Evolutionary conservation across 2,329 filamentous ascomycete species (phyloP).

Genomic region (Fusarium gaditjirri): DNA sequence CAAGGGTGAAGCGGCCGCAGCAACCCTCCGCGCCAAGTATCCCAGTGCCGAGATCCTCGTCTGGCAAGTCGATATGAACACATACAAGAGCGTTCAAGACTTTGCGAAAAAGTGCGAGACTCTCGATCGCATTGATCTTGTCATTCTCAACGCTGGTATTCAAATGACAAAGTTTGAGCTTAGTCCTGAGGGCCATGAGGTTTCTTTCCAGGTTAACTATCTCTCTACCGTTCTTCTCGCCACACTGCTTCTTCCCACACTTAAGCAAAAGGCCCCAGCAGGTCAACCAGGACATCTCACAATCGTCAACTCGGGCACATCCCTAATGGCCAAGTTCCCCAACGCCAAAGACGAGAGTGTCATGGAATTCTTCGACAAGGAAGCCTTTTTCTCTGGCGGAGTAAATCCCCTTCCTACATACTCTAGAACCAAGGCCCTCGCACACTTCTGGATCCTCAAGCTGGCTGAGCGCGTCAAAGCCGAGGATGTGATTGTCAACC

Average conservation of each 20-base stretch:
- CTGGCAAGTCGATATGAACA: constrained; percentile 61
- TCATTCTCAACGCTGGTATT: constrained; percentile 58
- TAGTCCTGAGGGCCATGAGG: constrained; percentile 52
- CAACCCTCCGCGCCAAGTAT: constrained; percentile 13
- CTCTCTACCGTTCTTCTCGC: constrained; percentile 50
- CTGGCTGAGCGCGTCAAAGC: constrained; percentile 51
- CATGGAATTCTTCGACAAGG: constrained; percentile 47
- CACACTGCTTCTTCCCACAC: constrained; percentile 47
- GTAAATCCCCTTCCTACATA: constrained; percentile 36
- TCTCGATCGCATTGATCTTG: constrained; percentile 55
- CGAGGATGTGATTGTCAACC: constrained; percentile 57
- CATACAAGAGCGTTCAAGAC: constrained; percentile 55
- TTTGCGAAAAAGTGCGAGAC: constrained; percentile 53
- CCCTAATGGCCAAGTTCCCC: constrained; percentile 39
- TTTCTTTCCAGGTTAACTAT: constrained; percentile 54
- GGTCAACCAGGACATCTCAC: constrained; percentile 43
- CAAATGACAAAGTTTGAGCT: constrained; percentile 36
- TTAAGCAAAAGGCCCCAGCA: constrained; percentile 43
- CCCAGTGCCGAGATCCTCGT: constrained; percentile 56
- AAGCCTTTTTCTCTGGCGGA: constrained; percentile 33
- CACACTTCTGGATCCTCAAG: constrained; percentile 51
- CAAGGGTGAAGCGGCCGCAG: constrained; percentile 55
- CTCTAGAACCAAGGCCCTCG: constrained; percentile 46
- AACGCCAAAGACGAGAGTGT: constrained; percentile 37
- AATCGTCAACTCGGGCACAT: constrained; percentile 47